Evolutionary conservation across 768 basidiomycete species (phyloP), one percentile per base, ranked within the genome.

Genomic region (Hygrophoropsis aurantiaca): DNA sequence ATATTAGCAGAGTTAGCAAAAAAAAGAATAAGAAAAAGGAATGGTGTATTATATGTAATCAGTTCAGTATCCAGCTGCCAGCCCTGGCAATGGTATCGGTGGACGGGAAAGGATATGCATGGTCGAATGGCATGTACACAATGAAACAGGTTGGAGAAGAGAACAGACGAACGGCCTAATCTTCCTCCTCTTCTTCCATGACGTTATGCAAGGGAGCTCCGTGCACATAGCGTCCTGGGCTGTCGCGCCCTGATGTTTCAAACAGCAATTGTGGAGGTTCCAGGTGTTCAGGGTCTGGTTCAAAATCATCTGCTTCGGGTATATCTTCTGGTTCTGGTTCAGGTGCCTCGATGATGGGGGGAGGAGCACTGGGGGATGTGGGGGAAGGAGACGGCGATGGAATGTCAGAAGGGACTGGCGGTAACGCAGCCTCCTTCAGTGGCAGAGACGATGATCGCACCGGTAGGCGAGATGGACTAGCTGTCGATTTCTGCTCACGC

Each of bases 171-270:
- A n/a, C 4, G 11, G 40, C 32, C 48, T 33, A 52, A 11, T 49
- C 19, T 2, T 83, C 82, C 56, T 88, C 87, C 49, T 87, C 84
- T 57, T 90, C 89, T 62, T 91, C 90, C 40, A 90, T 19, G 34
- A 93, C 90, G 51, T 92, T 92, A 54, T 91, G 87, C 58, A 93
- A 73, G 23, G 90, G 90, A 7, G 87, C 87, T 20, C 90, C 90
- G 57, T 93, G 90, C 11, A 89, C 63, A 59, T 93, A 93, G 35
- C 88, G 79, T 26, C 64, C 79, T 10, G 87, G 87, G 55, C 84
- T 87, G 16, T 66, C 70, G n/a, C 80, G 73, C 4, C 81, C 82
- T 7, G 72, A 64, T 16, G 81, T 80, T n/a, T 71, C 70, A 13
- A 72, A 55, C 9, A 67, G 50, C 6, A 71, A 38, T 2, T 57